Evolutionary conservation across 2,329 filamentous ascomycete species (phyloP).

Genomic region (Tolypocladium tundrense): DNA sequence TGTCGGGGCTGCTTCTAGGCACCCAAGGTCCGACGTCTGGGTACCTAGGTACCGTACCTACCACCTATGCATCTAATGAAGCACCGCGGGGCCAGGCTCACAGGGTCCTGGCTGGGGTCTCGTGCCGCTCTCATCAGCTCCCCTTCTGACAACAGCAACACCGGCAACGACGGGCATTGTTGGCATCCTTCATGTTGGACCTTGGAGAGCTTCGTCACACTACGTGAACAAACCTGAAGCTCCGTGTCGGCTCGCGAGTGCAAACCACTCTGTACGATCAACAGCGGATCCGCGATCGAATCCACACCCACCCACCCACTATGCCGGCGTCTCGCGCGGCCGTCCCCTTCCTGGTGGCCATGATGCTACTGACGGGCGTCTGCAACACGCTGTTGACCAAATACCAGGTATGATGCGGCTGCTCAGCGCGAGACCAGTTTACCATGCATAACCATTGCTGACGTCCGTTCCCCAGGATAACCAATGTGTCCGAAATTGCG

Average conservation of each 20-base stretch:
- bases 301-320: background rate
- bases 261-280: background rate
- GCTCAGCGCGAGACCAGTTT: background rate
- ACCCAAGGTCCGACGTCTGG: background rate
- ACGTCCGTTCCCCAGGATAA: slow-evolving; percentile 56
- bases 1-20: background rate
- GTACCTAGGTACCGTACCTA: no score
- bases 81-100: background rate
- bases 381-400: slow-evolving; percentile 97
- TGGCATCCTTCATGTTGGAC: background rate
- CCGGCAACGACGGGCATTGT: background rate
- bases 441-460: background rate
- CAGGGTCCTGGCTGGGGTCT: background rate
- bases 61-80: background rate
- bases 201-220: background rate
- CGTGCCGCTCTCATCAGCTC: background rate
- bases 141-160: background rate
- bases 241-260: background rate
- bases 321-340: slow-evolving; percentile 60
- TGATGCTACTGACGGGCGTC: slow-evolving; percentile 94
- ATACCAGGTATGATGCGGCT: slow-evolving; percentile 58
- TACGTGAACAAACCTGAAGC: background rate
- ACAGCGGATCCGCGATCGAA: background rate
- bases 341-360: slow-evolving; percentile 77
- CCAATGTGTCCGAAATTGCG: slow-evolving; percentile 90